Percentiles rank a stretch among this genome's conserved stretches.
Evolutionary conservation across 1,284 basidiomycete genomes (phyloP).

Genomic region (Ustilago nuda): DNA sequence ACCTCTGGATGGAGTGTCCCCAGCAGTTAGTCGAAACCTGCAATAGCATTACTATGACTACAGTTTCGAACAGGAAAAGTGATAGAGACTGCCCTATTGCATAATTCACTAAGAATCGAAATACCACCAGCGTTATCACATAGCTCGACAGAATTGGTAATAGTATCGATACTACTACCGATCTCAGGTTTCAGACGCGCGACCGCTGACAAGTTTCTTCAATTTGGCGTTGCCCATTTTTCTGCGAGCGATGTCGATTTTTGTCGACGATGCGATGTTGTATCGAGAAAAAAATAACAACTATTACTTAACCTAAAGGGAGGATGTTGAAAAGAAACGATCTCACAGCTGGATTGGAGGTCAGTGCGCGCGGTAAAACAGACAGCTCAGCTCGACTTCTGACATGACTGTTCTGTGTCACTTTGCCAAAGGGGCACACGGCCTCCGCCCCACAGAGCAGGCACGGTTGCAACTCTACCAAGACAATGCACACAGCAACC

Average conservation of each 20-base stretch:
- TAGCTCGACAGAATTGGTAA: too few relatives aligned
- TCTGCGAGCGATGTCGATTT: not conserved
- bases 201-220: too few relatives aligned
- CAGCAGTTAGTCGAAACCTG: too few relatives aligned
- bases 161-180: too few relatives aligned
- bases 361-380: not conserved
- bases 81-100: too few relatives aligned
- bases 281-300: not conserved
- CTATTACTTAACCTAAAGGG: not conserved
- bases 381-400: too few relatives aligned
- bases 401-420: not conserved
- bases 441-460: not conserved
- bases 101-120: too few relatives aligned
- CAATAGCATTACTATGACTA: too few relatives aligned
- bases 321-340: not conserved
- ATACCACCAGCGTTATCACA: too few relatives aligned
- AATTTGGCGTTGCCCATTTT: not conserved
- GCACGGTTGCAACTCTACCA: conserved; percentile 2
- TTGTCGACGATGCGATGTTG: not conserved
- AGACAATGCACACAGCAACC: not conserved
- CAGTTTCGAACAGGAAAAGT: too few relatives aligned
- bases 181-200: too few relatives aligned
- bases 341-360: not conserved
- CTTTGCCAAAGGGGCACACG: not conserved
- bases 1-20: too few relatives aligned